Evolutionary conservation across 495 filamentous ascomycete species (phyloP), one percentile per base, ranked within the genome.

Genomic region (Alectoria sarmentosa): DNA sequence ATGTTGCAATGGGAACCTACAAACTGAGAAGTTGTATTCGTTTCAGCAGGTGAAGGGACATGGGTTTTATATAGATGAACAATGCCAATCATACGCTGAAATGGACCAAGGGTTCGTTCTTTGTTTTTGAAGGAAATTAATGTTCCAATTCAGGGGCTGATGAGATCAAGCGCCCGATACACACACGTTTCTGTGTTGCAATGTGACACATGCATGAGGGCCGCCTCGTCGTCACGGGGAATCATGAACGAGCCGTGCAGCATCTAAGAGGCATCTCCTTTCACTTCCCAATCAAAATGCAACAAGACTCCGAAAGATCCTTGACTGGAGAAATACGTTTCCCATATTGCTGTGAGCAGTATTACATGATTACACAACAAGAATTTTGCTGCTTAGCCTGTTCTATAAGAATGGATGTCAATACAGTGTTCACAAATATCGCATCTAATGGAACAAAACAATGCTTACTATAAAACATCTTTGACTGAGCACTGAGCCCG

Each of bases 331-430:
- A 49, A 34, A 54, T 57, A 36, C 30, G 30, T 62, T 56, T 30
- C 28, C 19, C 28, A 17, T 21, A 62, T 36, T 30, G 39, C 46
- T 63, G 13, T 30, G 28, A 54, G 26, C 32, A 46, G 61, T 32
- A 66, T 58, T 67, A 96, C 87, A 92, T 92, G 57, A 96, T 73
- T 54, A 88, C 70, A 75, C 92, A 95, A 83, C 93, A 97, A 38
- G 89, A 92, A 79, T 96, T 97, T 75, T 96, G 93, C 76, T 96
- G 95, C 82, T 96, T 96, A 66, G 92, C 90, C 85, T 89, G 72
- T 70, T 77, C 56, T 11, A 39, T 39, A 19, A 55, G 34, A 39
- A 61, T 23, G 14, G 63, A 61, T n/a, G 49, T 62, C 39, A 62
- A 44, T 28, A 52, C 66, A 28, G 54, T 49, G 28, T 36, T 34